Percentiles rank a stretch among this genome's conserved stretches.
phyloP scores from a whole-genome alignment of 306 rosid genomes.

The Fragaria iinumae region DNA sequence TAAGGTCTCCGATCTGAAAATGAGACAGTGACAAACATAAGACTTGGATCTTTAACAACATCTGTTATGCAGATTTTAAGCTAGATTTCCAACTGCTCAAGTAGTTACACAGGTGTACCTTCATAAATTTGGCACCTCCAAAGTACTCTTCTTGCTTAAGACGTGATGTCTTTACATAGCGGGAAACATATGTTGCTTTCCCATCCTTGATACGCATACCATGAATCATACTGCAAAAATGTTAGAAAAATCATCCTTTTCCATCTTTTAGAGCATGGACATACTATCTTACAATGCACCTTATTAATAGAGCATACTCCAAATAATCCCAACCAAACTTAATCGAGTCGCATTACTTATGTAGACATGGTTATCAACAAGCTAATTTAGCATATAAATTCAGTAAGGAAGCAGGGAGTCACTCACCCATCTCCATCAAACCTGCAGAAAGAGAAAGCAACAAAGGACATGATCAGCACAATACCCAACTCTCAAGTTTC shows the following conservation, averaged over 20 bases:
- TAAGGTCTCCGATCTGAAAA: slow-evolving; percentile 87
- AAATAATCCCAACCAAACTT: neutral
- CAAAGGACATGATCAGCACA: slow-evolving; percentile 33
- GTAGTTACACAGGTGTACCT: slow-evolving; percentile 38
- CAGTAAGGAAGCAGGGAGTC: slow-evolving; percentile 18
- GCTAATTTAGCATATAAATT: neutral
- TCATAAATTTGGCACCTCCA: slow-evolving; percentile 84
- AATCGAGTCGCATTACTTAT: neutral
- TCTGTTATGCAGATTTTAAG: neutral
- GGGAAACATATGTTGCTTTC: slow-evolving; percentile 84
- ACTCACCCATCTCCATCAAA: slow-evolving; percentile 98
- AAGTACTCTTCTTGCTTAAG: slow-evolving; percentile 88
- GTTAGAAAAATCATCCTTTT: neutral
- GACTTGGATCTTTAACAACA: slow-evolving; percentile 22
- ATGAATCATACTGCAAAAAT: slow-evolving; percentile 79
- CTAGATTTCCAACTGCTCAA: neutral
- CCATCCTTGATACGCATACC: slow-evolving; percentile 96
- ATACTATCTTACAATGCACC: neutral
- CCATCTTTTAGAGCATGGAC: neutral
- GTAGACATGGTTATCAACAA: neutral
- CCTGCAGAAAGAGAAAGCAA: slow-evolving; percentile 55
- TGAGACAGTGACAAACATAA: slow-evolving; percentile 5
- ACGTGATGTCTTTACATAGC: slow-evolving; percentile 76
- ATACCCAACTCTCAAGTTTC: slow-evolving; percentile 7
- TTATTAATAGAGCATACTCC: neutral